Base-by-base conservation (phyloP, 805 yeast species). In the Yarrowia alimentaria region DNA sequence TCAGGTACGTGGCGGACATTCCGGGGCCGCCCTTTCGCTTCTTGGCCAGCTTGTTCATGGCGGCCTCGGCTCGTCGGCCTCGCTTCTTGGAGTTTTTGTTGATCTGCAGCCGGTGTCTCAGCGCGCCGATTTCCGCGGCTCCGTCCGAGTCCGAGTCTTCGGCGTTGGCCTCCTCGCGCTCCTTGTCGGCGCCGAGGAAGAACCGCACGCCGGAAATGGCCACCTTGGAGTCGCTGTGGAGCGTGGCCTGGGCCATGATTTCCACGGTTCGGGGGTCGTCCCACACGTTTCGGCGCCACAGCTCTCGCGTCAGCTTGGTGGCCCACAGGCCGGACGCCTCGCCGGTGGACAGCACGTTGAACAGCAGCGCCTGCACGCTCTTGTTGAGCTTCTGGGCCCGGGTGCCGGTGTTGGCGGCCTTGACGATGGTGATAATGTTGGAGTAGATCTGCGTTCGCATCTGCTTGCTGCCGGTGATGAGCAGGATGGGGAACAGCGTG, bases 221-320 rank as follows among this genome's bases (percentile, higher is more conserved):
- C 40, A 93, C 93, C 68, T 93, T 93, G 12, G 75, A 72, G 60
- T 93, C 95, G 14, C 51, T 33, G 62, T 89, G 96, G 55, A 87
- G 68, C 1, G 97, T 88, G 1, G 98, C 97, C 60, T 88, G 93
- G 1, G 95, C 83, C 98, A 93, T 90, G 61, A 93, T 80, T 67
- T 93, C 99, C n/a, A 93, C 95, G 0, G 98, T 84, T 61, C 97
- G 75, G 0, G 95, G 78, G 65, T 93, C 99, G 66, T 89, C 97
- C 99, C 99, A 93, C 53, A 93, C 85, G 62, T 95, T 95, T 64
- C 98, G 78, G 71, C 96, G 79, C 99, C 99, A 93, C 47, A 93
- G 72, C 66, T 93, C 98, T 64, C 98, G 78, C 5, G 97, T 89
- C 53, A 93, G 71, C 61, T 88, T 90, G 3, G 97, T 86, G 6